Percentiles rank a stretch among this genome's conserved stretches.
These are phyloP conservation scores for Orbilia oligospora DNA, from an alignment of 2,329 filamentous ascomycete species.

Conservation along the genomic window DNA sequence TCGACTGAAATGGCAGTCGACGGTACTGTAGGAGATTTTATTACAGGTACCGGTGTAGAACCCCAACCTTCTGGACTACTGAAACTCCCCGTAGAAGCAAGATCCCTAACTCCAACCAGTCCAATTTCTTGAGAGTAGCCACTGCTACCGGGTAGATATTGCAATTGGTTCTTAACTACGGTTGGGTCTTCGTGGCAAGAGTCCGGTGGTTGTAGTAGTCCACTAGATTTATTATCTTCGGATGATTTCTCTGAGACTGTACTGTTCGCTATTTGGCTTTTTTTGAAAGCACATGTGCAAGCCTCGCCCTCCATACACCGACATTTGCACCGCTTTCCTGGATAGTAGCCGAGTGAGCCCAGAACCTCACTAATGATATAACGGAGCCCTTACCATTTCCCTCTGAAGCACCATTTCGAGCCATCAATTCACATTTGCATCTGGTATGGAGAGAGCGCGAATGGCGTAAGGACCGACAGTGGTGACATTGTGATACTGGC, in stretches of 20 bases:
- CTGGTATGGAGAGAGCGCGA: not conserved
- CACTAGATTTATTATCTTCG: not conserved
- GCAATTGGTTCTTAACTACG: not conserved
- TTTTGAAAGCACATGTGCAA: not conserved
- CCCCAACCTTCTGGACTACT: not conserved
- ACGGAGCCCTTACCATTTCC: not conserved
- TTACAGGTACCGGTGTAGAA: not conserved
- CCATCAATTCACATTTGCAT: not conserved
- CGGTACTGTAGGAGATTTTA: not conserved
- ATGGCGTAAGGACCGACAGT: not conserved
- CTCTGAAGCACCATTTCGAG: not conserved
- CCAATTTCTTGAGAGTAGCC: not conserved
- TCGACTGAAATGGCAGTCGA: not conserved
- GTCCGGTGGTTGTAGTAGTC: not conserved
- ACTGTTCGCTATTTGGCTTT: not conserved
- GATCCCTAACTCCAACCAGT: not conserved
- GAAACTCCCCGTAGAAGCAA: not conserved
- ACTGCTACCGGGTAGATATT: not conserved
- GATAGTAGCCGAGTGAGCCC: not conserved
- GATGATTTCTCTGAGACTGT: not conserved
- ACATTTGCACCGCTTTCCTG: not conserved
- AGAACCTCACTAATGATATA: not conserved
- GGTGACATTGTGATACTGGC: not conserved
- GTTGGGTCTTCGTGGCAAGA: not conserved
- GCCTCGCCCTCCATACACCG: constrained; percentile 1